Base-by-base conservation (phyloP, 306 rosid genomes). In the Astragalus membranaceus region DNA sequence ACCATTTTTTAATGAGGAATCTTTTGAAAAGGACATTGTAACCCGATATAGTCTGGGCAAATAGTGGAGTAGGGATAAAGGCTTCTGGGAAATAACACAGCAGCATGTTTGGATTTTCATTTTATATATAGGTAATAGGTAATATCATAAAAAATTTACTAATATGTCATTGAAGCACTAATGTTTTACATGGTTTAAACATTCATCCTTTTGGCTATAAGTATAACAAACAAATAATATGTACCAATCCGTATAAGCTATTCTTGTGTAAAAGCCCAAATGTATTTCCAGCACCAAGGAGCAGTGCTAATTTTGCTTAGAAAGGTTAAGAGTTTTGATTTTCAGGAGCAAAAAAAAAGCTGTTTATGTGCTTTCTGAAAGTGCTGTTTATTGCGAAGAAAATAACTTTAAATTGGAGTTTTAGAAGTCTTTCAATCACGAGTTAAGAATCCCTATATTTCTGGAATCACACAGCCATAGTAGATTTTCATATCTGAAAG, bases 401-500 rank as follows among this genome's bases (percentile, higher is more conserved):
- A 33, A 57, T 7, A 33, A 57, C 43, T 57, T 49, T 49, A 8
- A 15, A 2, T 14, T 49, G 11, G 29, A 49, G 10, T n/a, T n/a
- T n/a, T n/a, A n/a, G n/a, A n/a, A 4, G 51, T 49, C 26, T 49
- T 57, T 32, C 50, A 41, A 41, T 41, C 35, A 62, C 2, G 3
- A 17, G 67, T 10, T 62, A 39, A 1, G 56, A 64, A 8, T 17
- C 6, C 12, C 6, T 48, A 12, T 26, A 37, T 55, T 73, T 29
- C 8, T 37, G 71, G 71, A 43, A 52, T 41, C 13, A 63, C 37
- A 64, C n/a, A 64, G 10, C 43, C 41, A 26, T 41, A 8, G 67
- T 29, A 43, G 59, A 17, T 17, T 53, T 68, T 69, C 73, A 39
- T 69, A 53, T 62, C 63, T 52, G n/a, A n/a, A n/a, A n/a, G n/a